Base-by-base conservation (phyloP, 257 asterid genomes). In the Solanum peruvianum region DNA sequence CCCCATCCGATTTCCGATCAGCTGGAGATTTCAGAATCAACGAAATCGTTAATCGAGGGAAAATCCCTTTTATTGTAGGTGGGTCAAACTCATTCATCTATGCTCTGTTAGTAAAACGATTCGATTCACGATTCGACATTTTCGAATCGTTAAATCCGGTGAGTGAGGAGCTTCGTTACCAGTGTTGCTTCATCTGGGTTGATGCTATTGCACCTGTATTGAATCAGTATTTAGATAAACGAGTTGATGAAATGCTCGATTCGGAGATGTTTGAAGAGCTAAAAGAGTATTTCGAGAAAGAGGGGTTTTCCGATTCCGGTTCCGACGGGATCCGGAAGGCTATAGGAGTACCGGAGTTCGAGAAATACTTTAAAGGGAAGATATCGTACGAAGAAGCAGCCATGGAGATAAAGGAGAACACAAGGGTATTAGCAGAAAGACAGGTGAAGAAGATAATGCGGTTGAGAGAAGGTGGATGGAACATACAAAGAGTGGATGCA, bases 291-390 rank as follows among this genome's bases (percentile, higher is more conserved):
- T 93, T 93, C 72, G 62, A 21, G 1, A 42, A 75, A 52, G 90
- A 82, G 84, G 90, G 88, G 49, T 84, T 82, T 23, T 69, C 87
- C 12, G 88, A 37, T 35, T 80, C 86, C 0, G 88, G 90, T 60
- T 42, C 87, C 83, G 21, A 95, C 88, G 99, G 99, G 89, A 29
- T 95, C 89, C 91, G 83, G 66, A 93, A 91, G 89, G 98, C 98
- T 60, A 96, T 96, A 29, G 98, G 98, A 2, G 97, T 96, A 45
- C 98, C 99, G 2, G 99, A 96, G 89, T 93, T 96, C 78, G 92
- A 90, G 86, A 83, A 80, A 8, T 93, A 94, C 82, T 88, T 87
- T 52, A 86, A 87, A 41, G 82, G 86, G 37, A 20, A 72, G 27
- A 49, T 45, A 39, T 77, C 31, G 89, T 95, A 92, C 90, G 95